These are phyloP conservation scores for Boletus rex-veris DNA, from an alignment of 768 basidiomycete species.

Conservation along the genomic window DNA sequence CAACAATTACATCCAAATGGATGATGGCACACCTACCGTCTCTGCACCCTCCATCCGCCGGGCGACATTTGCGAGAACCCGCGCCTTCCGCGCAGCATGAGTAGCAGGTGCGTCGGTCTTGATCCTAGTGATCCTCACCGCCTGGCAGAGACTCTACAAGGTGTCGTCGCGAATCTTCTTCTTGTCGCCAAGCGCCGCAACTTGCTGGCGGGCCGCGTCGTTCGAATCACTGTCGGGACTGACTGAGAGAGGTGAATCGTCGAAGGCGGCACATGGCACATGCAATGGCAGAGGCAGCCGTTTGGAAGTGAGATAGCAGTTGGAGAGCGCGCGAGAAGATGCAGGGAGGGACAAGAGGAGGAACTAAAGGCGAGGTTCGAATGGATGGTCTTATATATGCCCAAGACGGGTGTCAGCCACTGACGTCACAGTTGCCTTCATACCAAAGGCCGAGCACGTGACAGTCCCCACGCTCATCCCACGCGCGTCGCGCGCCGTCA, in stretches of 20 bases:
- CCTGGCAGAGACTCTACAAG: slow-evolving; percentile 5
- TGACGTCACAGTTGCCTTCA: too few species aligned
- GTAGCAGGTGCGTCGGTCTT: slow-evolving; percentile 13
- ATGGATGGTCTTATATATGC: slow-evolving; percentile 2
- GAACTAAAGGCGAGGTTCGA: neutral
- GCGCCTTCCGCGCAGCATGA: neutral
- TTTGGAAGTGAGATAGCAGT: neutral
- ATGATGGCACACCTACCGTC: neutral
- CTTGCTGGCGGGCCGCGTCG: neutral
- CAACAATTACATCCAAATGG: neutral
- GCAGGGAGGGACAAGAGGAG: neutral
- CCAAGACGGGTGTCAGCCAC: too few species aligned
- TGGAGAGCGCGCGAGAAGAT: neutral
- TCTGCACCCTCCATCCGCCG: neutral
- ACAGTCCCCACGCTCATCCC: too few species aligned
- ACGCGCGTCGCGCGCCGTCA: too few species aligned
- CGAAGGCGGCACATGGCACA: neutral
- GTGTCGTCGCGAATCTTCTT: neutral
- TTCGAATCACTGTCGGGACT: neutral
- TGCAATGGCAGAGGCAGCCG: slow-evolving; percentile 2
- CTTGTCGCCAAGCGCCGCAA: neutral
- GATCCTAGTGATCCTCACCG: slow-evolving; percentile 7
- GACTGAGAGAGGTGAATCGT: neutral
- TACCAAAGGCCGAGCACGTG: too few species aligned
- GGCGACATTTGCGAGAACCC: neutral